Base-by-base conservation (phyloP, 2,329 filamentous ascomycete genomes). In the Fusarium dimerum region DNA sequence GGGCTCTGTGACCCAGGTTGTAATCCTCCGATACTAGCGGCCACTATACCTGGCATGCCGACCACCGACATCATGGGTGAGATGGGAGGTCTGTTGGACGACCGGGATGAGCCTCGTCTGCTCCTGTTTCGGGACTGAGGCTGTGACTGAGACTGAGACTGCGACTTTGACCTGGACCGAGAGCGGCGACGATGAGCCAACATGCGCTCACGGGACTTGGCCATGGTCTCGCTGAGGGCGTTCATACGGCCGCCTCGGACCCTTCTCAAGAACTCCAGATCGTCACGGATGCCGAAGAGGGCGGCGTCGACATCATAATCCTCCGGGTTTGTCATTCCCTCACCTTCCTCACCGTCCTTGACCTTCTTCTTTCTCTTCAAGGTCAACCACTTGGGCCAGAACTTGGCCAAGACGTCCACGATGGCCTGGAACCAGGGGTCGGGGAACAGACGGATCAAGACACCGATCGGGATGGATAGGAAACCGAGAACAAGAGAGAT, bases 401-500 rank as follows among this genome's bases (percentile, higher is more conserved):
- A n/a, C 34, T 49, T 59, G 11, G 38, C 55, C 0, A 56, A 16
- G 0, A 46, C 47, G 7, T 53, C 47, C 20, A 61, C 58, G 3
- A 61, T 26, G 2, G 49, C 49, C 18, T 52, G 49, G 55, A 70
- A 62, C 71, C 70, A 74, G 17, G 78, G 77, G 59, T 96, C 90
- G 0, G 91, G 92, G 51, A 93, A 80, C 15, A 86, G 75, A 48
- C 92, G 85, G 47, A 96, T 86, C 11, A 87, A 69, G 88, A 74
- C 61, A 90, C 88, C 20, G 86, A 89, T 5, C 0, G 90, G 89
- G 3, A 96, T 76, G 4, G 90, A 93, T 3, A 92, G 77, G 51
- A 87, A 76, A 12, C 90, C 90, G 38, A 92, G 80, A 13, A 90
- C 78, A 48, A 96, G 81, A 2, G 90, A 94, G 50, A 92, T 83